Conservation (phyloP, 306 rosid genomes). For the Ceratonia siliqua region DNA sequence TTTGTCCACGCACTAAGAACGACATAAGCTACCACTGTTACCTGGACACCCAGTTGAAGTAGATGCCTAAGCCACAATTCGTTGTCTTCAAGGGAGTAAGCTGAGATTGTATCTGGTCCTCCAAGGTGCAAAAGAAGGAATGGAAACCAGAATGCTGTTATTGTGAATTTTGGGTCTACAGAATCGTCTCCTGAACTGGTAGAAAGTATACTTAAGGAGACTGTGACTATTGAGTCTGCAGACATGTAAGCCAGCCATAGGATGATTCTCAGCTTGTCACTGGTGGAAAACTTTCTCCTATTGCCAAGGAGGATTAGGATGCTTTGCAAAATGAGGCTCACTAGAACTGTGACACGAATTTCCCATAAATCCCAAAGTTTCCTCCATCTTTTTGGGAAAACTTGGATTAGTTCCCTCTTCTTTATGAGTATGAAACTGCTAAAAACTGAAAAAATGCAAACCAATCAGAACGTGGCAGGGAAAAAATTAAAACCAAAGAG, state of each 20-base stretch:
- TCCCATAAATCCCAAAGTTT: neutral
- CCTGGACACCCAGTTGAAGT: neutral
- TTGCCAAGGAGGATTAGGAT: neutral
- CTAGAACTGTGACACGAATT: neutral
- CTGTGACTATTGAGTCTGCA: neutral
- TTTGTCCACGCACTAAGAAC: neutral
- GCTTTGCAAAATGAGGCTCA: neutral
- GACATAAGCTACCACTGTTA: neutral
- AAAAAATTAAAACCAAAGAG: too few relatives aligned
- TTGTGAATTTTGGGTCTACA: too few relatives aligned
- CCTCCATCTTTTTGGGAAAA: neutral
- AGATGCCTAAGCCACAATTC: conserved; percentile 1
- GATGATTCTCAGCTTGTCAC: neutral
- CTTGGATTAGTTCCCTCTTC: neutral
- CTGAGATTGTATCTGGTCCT: conserved; percentile 2
- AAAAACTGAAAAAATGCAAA: too few relatives aligned
- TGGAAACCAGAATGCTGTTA: neutral
- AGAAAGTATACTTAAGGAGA: neutral
- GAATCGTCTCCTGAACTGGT: neutral
- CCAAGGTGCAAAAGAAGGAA: conserved; percentile 4
- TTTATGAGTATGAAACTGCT: neutral
- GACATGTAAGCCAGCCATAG: neutral
- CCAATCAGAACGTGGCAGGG: too few relatives aligned
- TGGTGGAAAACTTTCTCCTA: neutral
- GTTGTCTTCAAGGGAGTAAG: conserved; percentile 4